phyloP scores from a whole-genome alignment of 768 basidiomycete species.

The Dentipellis fragilis region DNA sequence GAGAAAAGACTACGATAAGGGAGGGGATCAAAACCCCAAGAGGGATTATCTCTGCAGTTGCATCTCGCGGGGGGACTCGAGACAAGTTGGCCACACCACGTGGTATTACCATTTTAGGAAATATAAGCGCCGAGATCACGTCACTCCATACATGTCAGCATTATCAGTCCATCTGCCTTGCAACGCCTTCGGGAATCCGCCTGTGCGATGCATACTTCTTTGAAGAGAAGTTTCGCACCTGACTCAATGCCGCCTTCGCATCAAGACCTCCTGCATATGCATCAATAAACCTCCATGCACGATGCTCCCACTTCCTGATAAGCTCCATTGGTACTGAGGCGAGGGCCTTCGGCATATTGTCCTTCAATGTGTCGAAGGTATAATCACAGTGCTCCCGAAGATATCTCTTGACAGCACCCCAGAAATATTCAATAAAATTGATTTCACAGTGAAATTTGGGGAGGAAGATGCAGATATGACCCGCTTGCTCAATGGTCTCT shows the following conservation, averaged over 20 bases:
- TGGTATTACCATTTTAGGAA: too few species aligned
- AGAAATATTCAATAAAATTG: slow-evolving; percentile 22
- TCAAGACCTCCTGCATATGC: slow-evolving; percentile 22
- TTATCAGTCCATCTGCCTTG: not conserved
- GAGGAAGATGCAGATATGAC: slow-evolving; percentile 21
- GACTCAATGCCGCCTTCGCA: slow-evolving; percentile 20
- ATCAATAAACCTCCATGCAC: slow-evolving; percentile 22
- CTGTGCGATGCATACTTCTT: slow-evolving; percentile 18
- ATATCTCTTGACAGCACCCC: slow-evolving; percentile 22
- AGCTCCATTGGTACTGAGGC: slow-evolving; percentile 10
- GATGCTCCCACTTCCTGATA: slow-evolving; percentile 26
- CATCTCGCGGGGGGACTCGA: too few species aligned
- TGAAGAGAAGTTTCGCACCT: slow-evolving; percentile 24
- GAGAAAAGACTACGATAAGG: too few species aligned
- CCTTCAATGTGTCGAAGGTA: slow-evolving; percentile 17
- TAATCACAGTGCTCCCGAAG: slow-evolving; percentile 18
- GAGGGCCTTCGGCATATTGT: slow-evolving; percentile 17
- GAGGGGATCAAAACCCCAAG: too few species aligned
- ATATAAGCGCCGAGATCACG: too few species aligned
- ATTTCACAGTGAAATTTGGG: slow-evolving; percentile 24
- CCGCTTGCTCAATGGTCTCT: slow-evolving; percentile 16
- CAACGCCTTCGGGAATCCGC: slow-evolving; percentile 11
- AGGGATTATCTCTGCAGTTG: too few species aligned
- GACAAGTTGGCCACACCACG: too few species aligned
- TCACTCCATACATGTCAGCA: too few species aligned